Evolutionary conservation across 345 rosid species (phyloP).

Genomic region (Cardamine occulta): DNA sequence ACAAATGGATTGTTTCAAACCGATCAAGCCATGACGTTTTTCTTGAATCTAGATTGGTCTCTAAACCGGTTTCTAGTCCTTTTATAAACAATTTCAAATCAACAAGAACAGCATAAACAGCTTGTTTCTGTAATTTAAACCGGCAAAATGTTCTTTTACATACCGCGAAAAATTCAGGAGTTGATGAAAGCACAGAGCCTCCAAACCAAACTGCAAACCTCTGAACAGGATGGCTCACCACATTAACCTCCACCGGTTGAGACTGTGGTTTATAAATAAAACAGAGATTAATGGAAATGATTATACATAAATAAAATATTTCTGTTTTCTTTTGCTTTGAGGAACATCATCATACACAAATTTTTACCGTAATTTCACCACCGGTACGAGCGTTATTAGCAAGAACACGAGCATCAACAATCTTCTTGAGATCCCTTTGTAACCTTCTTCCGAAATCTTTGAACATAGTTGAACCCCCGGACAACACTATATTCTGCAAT

Average conservation of each 20-base stretch:
- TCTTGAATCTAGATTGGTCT: not conserved
- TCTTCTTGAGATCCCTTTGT: slow-evolving; percentile 94
- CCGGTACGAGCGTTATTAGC: slow-evolving; percentile 80
- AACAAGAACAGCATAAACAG: not conserved
- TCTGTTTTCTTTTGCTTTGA: not conserved
- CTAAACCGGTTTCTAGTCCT: not conserved
- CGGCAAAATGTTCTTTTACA: not conserved
- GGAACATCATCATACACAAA: not conserved
- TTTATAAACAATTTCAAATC: not conserved
- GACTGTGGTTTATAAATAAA: slow-evolving; percentile 48
- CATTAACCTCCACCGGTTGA: slow-evolving; percentile 94
- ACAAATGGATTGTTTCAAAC: slow-evolving; percentile 12
- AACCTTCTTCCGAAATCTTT: slow-evolving; percentile 96
- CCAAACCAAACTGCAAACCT: slow-evolving; percentile 99
- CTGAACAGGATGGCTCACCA: slow-evolving; percentile 94
- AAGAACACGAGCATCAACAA: slow-evolving; percentile 89
- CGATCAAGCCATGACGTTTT: not conserved
- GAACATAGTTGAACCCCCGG: slow-evolving; percentile 99
- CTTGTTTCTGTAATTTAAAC: not conserved
- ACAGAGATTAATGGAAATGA: not conserved
- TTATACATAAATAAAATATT: not conserved
- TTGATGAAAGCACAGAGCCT: slow-evolving; percentile 97
- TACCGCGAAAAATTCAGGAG: slow-evolving; percentile 95
- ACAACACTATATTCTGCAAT: slow-evolving; percentile 87
- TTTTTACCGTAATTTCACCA: slow-evolving; percentile 71